These are phyloP conservation scores for Cryphonectria carpinicola DNA, from an alignment of 2,329 filamentous ascomycete species.

Conservation along the genomic window DNA sequence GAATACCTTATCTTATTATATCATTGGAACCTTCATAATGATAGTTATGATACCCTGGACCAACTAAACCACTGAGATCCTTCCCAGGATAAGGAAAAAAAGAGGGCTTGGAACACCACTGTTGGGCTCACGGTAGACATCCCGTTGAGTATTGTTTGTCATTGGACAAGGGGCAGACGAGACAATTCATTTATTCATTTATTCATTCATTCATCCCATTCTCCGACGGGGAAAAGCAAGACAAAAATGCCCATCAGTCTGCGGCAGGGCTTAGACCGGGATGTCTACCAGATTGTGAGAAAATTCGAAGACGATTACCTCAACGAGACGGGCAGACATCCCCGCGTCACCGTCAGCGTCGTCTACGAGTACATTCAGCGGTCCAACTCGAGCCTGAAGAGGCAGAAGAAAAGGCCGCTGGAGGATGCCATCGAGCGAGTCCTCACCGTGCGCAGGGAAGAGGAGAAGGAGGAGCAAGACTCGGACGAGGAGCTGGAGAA, in stretches of 20 bases:
- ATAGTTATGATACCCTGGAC: neutral
- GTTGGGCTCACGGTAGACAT: neutral
- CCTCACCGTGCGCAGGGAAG: slow-evolving; percentile 72
- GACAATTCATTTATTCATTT: neutral
- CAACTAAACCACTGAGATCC: no score
- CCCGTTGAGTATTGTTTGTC: neutral
- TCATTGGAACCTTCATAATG: neutral
- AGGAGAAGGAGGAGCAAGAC: slow-evolving; percentile 58
- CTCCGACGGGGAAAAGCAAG: neutral
- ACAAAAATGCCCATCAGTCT: slow-evolving; percentile 40
- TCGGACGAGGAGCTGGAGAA: slow-evolving; percentile 49
- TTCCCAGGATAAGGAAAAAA: neutral
- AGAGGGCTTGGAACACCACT: neutral
- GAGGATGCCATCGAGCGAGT: slow-evolving; percentile 87
- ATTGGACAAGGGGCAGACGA: neutral
- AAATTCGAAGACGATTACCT: slow-evolving; percentile 70
- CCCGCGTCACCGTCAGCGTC: slow-evolving; percentile 56
- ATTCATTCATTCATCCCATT: neutral
- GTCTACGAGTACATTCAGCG: slow-evolving; percentile 81
- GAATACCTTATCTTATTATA: neutral
- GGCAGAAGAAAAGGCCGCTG: slow-evolving; percentile 78
- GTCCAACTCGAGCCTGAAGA: slow-evolving; percentile 85
- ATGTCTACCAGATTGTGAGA: slow-evolving; percentile 78
- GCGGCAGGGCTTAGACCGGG: slow-evolving; percentile 64
- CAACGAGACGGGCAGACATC: slow-evolving; percentile 26